Evolutionary conservation across 2,329 filamentous ascomycete species (phyloP).

Genomic region (Xylariales sp.): DNA sequence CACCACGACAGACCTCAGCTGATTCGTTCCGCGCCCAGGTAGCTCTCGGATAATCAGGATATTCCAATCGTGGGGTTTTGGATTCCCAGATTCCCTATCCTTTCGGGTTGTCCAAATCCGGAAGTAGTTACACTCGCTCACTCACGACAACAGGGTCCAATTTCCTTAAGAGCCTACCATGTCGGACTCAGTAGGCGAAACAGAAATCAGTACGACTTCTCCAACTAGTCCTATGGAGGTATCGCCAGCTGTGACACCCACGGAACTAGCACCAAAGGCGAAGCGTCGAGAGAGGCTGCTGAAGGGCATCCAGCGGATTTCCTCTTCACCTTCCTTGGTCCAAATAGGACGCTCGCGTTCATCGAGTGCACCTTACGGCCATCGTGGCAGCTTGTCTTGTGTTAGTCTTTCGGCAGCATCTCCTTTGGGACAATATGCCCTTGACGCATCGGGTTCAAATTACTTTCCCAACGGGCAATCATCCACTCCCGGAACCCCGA

Average conservation of each 20-base stretch:
- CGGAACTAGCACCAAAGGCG: conserved; percentile 44
- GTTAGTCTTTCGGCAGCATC: conserved; percentile 44
- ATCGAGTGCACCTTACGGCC: conserved; percentile 63
- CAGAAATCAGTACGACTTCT: background rate
- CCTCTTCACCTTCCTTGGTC: conserved; percentile 71
- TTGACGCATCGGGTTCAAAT: conserved; percentile 25
- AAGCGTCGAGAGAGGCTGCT: conserved; percentile 68
- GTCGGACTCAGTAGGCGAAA: too few relatives aligned
- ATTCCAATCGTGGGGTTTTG: too few relatives aligned
- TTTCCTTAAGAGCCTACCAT: background rate
- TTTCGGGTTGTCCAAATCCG: too few relatives aligned
- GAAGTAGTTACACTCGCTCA: too few relatives aligned
- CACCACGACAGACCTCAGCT: too few relatives aligned
- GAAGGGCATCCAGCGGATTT: conserved; percentile 73
- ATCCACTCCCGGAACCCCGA: conserved; percentile 33
- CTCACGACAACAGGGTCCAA: background rate
- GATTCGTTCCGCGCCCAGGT: too few relatives aligned
- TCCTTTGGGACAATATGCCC: conserved; percentile 31
- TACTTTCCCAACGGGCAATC: conserved; percentile 29
- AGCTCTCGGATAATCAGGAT: too few relatives aligned
- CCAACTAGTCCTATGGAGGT: conserved; percentile 8
- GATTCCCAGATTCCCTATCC: too few relatives aligned
- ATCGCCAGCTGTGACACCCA: conserved; percentile 7
- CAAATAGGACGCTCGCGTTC: conserved; percentile 61
- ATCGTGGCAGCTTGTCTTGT: conserved; percentile 47